Percentiles rank a stretch among this genome's conserved stretches.
Evolutionary conservation across 305 asterid species (phyloP).

Genomic region (Withania somnifera): DNA sequence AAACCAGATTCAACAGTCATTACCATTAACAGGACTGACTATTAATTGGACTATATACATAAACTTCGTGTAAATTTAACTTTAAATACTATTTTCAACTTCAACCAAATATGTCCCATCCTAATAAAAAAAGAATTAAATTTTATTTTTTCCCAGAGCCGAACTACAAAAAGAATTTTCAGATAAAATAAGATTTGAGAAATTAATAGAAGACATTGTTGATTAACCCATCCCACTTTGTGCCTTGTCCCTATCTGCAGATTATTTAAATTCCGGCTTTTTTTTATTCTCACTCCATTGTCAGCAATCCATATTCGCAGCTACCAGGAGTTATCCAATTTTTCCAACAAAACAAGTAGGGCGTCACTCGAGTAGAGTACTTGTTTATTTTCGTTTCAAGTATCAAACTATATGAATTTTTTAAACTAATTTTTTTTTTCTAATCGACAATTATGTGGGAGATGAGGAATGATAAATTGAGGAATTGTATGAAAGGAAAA

Average conservation of each 20-base stretch:
- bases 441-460: too few relatives aligned
- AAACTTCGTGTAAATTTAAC: background rate
- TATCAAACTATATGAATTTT: too few relatives aligned
- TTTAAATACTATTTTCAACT: background rate
- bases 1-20: background rate
- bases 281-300: too few relatives aligned
- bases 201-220: background rate
- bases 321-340: background rate
- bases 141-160: background rate
- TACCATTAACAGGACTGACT: background rate
- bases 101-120: background rate
- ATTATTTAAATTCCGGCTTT: too few relatives aligned
- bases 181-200: background rate
- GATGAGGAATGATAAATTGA: background rate
- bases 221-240: background rate
- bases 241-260: background rate
- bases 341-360: background rate
- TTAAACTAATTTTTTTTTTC: too few relatives aligned
- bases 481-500: background rate
- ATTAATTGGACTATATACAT: too few relatives aligned
- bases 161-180: background rate
- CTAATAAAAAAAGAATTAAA: background rate
- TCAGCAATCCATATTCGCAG: background rate
- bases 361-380: too few relatives aligned
- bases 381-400: too few relatives aligned